Percentiles rank a stretch among this genome's conserved stretches.
Conservation (phyloP, 2,329 filamentous ascomycete genomes). For the Arthrobotrys pseudoclavata region DNA sequence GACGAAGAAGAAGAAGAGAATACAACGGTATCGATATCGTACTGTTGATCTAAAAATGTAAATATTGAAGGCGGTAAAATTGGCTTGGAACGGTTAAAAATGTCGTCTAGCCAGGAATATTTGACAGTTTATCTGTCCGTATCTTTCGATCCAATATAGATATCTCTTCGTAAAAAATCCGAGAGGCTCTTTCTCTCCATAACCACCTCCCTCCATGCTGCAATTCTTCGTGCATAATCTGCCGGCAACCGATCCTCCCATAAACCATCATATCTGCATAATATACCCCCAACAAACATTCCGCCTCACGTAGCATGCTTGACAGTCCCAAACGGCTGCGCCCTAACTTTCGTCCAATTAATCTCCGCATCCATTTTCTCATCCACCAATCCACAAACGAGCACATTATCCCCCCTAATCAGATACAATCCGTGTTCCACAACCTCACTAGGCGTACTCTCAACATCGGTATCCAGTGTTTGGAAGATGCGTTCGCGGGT, state of each 20-base stretch:
- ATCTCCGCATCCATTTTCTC: conserved; percentile 90
- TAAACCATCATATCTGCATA: background rate
- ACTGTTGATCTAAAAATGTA: background rate
- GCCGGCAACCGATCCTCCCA: background rate
- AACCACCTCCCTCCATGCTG: background rate
- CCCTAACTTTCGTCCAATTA: conserved; percentile 91
- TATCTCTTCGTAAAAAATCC: background rate
- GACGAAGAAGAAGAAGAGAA: background rate
- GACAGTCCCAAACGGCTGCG: conserved; percentile 83
- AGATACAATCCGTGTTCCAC: conserved; percentile 90
- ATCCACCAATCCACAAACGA: conserved; percentile 88
- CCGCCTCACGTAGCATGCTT: conserved; percentile 73
- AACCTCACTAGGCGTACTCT: conserved; percentile 74
- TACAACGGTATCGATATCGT: no score
- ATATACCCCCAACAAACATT: background rate
- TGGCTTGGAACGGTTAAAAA: conserved; percentile 58
- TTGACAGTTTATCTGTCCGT: conserved; percentile 2
- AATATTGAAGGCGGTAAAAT: background rate
- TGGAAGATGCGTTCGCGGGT: conserved; percentile 92
- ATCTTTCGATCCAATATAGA: conserved; percentile 9
- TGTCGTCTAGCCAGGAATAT: conserved; percentile 45
- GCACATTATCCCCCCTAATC: conserved; percentile 94
- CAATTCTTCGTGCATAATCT: background rate
- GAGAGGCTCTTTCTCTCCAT: background rate
- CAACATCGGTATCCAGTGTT: conserved; percentile 80